Evolutionary conservation across 1,284 basidiomycete species (phyloP).

Genomic region (Puccinia horiana): DNA sequence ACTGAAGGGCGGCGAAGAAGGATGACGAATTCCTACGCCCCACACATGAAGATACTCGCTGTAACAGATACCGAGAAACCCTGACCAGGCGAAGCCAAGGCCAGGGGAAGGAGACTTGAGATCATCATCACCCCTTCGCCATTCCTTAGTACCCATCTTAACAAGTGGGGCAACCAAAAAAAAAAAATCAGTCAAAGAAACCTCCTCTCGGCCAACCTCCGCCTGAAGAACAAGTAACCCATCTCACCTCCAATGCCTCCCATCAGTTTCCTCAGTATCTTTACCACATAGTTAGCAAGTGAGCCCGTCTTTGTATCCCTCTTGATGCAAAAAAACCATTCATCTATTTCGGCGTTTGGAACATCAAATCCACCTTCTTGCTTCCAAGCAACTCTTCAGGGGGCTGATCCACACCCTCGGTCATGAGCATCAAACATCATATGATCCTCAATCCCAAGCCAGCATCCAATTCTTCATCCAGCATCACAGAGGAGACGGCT

Average conservation of each 20-base stretch:
- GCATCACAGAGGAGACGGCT: not conserved
- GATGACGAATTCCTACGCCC: conserved; percentile 2
- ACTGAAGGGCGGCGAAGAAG: conserved; percentile 12
- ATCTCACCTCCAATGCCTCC: not conserved
- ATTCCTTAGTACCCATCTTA: not conserved
- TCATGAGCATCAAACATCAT: conserved; percentile 8
- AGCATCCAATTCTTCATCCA: not conserved
- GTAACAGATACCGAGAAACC: conserved; percentile 1
- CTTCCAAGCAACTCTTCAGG: not conserved
- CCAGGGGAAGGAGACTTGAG: not conserved
- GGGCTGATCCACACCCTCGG: not conserved
- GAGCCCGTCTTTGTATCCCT: not conserved
- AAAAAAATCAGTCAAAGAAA: not conserved
- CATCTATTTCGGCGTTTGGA: not conserved
- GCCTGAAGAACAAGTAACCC: not conserved
- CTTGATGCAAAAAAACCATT: conserved; percentile 1
- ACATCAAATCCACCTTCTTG: not conserved
- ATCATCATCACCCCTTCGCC: conserved; percentile 1
- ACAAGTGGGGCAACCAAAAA: not conserved
- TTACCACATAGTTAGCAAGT: not conserved
- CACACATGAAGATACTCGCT: not conserved
- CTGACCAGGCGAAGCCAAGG: conserved; percentile 17
- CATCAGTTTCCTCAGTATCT: not conserved
- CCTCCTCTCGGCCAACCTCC: not conserved
- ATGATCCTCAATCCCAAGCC: not conserved